phyloP scores from a whole-genome alignment of 441 rosid genomes.

The Viola pubescens region DNA sequence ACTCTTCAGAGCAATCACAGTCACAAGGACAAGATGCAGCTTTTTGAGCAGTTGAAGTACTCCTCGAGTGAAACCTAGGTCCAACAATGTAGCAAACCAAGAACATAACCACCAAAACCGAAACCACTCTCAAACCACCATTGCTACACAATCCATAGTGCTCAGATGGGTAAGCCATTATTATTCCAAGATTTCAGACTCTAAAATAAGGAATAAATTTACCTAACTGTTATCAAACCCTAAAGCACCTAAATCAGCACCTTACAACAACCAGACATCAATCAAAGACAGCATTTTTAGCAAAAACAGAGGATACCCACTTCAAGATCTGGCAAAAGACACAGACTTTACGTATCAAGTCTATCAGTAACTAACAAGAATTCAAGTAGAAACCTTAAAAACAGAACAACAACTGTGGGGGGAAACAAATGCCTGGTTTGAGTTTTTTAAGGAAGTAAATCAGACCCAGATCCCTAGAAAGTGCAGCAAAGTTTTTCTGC shows the following conservation, averaged over 20 bases:
- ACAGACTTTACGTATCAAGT: slow-evolving; percentile 1
- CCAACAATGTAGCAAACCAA: slow-evolving; percentile 27
- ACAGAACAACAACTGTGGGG: not conserved
- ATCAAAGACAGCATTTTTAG: not conserved
- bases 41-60: slow-evolving; percentile 14
- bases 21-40: slow-evolving; percentile 34
- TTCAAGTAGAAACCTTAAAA: not conserved
- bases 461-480: slow-evolving; percentile 32
- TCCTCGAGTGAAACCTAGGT: slow-evolving; percentile 23
- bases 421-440: slow-evolving; percentile 2
- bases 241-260: not conserved
- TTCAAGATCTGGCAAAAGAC: slow-evolving; percentile 20
- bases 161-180: slow-evolving; percentile 28
- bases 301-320: slow-evolving; percentile 1
- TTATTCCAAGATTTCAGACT: not conserved
- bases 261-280: slow-evolving; percentile 15
- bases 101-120: slow-evolving; percentile 27
- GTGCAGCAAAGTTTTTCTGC: not conserved
- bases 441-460: slow-evolving; percentile 17
- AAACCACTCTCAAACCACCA: slow-evolving; percentile 25
- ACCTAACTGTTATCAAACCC: not conserved
- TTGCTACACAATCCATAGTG: slow-evolving; percentile 17
- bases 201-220: slow-evolving; percentile 6
- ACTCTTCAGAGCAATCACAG: slow-evolving; percentile 40
- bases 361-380: too few species aligned